Evolutionary conservation across 768 basidiomycete genomes (phyloP).

Genomic region (Trichaptum fuscoviolaceum): DNA sequence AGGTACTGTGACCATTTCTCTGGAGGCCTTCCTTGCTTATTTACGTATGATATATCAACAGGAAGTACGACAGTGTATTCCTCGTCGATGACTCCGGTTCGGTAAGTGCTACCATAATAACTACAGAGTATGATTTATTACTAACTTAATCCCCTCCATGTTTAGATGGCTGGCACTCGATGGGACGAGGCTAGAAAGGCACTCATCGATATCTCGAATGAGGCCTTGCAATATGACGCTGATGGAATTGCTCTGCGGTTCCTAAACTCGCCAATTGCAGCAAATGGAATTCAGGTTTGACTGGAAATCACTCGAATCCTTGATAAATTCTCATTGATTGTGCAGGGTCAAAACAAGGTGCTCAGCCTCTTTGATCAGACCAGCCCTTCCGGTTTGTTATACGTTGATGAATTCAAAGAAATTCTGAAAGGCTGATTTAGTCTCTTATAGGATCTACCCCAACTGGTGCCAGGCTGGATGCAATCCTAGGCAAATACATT

Average conservation of each 20-base stretch:
- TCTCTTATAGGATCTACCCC: constrained; percentile 5
- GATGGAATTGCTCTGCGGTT: constrained; percentile 7
- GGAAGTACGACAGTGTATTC: constrained; percentile 7
- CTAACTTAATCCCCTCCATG: background rate
- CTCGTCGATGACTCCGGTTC: constrained; percentile 11
- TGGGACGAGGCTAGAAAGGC: constrained; percentile 9
- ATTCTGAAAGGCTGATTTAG: too few relatives aligned
- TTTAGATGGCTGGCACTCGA: background rate
- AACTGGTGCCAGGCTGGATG: constrained; percentile 5
- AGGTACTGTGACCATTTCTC: background rate
- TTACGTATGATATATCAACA: background rate
- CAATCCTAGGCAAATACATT: constrained; percentile 7
- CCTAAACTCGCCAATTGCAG: constrained; percentile 7
- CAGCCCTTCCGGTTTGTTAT: background rate
- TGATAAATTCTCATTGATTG: background rate
- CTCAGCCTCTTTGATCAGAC: constrained; percentile 7
- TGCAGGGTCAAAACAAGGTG: background rate
- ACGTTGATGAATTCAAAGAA: background rate
- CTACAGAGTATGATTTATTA: background rate
- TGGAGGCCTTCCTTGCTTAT: background rate
- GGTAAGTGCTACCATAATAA: background rate
- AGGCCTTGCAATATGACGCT: constrained; percentile 9
- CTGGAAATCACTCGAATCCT: background rate
- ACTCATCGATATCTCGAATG: constrained; percentile 6
- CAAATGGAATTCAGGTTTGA: background rate